Conservation (phyloP, 2,329 filamentous ascomycete species). For the Didymella exigua region DNA sequence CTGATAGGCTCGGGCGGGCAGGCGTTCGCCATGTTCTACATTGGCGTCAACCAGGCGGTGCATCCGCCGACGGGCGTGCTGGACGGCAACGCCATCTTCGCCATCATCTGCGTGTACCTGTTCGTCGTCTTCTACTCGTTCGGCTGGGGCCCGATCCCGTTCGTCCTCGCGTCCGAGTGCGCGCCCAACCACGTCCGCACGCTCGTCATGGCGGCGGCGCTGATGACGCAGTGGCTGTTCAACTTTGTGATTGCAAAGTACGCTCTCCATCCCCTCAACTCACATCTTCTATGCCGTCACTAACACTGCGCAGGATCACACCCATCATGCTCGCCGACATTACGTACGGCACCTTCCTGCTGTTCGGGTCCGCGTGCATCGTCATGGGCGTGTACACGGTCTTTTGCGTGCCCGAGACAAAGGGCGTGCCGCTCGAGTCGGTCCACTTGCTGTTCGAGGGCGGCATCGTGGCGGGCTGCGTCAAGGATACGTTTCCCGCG, state of each 20-base stretch:
- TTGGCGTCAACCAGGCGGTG: conserved; percentile 42
- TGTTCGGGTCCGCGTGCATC: conserved; percentile 51
- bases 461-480: conserved; percentile 48
- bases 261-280: no score
- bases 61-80: conserved; percentile 43
- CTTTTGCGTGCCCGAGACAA: conserved; percentile 53
- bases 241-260: conserved; percentile 38
- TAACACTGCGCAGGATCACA: conserved; percentile 29
- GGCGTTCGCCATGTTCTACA: conserved; percentile 52
- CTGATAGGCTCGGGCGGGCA: conserved; percentile 52
- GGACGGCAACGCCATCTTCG: conserved; percentile 50
- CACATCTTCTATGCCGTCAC: not conserved
- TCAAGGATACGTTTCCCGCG: conserved; percentile 48
- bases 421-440: conserved; percentile 51
- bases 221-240: conserved; percentile 53
- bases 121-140: conserved; percentile 56
- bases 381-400: conserved; percentile 51
- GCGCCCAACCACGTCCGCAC: conserved; percentile 50
- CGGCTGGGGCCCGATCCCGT: conserved; percentile 55
- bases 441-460: conserved; percentile 52
- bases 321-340: conserved; percentile 53
- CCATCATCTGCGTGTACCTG: conserved; percentile 59
- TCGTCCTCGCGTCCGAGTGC: conserved; percentile 52
- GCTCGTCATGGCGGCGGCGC: conserved; percentile 51
- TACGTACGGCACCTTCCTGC: conserved; percentile 52